These are phyloP conservation scores for Leccinum arenicola DNA, from an alignment of 768 basidiomycete species.

Conservation along the genomic window DNA sequence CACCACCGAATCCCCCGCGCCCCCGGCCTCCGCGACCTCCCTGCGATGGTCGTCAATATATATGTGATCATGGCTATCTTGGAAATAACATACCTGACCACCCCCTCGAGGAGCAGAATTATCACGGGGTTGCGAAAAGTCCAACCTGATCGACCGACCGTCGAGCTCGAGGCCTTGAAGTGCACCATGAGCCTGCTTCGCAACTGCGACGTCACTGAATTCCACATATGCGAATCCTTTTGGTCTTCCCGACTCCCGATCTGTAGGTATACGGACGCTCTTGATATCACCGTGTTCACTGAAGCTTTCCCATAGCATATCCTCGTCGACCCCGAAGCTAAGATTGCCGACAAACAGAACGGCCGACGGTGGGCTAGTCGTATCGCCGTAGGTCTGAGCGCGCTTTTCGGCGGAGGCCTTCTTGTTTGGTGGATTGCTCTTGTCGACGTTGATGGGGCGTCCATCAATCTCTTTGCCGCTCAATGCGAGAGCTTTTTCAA, in stretches of 20 bases:
- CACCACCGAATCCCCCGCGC: conserved; percentile 32
- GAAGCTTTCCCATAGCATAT: conserved; percentile 86
- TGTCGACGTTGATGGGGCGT: conserved; percentile 83
- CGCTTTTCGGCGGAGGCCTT: conserved; percentile 59
- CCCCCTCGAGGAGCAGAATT: conserved; percentile 38
- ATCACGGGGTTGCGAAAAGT: conserved; percentile 84
- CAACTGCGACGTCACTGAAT: conserved; percentile 75
- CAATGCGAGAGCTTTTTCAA: conserved; percentile 77
- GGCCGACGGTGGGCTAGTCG: conserved; percentile 58
- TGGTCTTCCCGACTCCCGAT: conserved; percentile 83
- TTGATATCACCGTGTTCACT: conserved; percentile 83
- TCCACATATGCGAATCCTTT: conserved; percentile 99
- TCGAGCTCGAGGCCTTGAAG: conserved; percentile 72
- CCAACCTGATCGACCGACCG: conserved; percentile 78
- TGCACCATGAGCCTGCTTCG: conserved; percentile 76
- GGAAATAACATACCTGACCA: conserved; percentile 38
- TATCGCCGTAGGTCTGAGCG: conserved; percentile 75
- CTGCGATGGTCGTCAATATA: conserved; percentile 6
- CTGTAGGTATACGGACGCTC: conserved; percentile 87
- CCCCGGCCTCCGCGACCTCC: conserved; percentile 36
- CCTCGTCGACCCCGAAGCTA: conserved; percentile 76
- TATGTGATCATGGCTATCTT: background rate
- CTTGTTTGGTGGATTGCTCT: conserved; percentile 62
- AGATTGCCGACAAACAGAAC: conserved; percentile 92
- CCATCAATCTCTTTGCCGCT: conserved; percentile 92